Percentiles rank a stretch among this genome's conserved stretches.
Evolutionary conservation across 129 eudicot genomes (phyloP).

Genomic region (Daucus carota): DNA sequence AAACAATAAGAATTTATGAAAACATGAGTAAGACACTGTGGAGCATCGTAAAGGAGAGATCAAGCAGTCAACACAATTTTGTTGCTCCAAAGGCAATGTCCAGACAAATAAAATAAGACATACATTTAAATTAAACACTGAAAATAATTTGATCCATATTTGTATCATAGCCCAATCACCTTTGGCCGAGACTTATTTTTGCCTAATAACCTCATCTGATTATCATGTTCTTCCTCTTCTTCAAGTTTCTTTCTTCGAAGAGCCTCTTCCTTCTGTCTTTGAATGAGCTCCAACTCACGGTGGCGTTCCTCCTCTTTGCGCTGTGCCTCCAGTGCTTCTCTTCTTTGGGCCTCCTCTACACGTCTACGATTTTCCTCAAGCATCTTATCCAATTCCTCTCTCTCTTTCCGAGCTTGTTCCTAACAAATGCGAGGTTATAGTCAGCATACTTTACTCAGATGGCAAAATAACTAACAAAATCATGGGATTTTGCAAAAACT

Average conservation of each 20-base stretch:
- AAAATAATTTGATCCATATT: not conserved
- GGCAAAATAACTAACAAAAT: not conserved
- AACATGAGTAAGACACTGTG: too few species aligned
- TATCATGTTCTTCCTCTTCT: constrained; percentile 61
- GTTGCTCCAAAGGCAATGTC: not conserved
- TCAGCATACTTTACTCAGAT: not conserved
- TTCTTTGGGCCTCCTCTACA: constrained; percentile 90
- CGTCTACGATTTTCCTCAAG: constrained; percentile 81
- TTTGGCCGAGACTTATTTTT: constrained; percentile 51
- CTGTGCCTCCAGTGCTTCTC: constrained; percentile 80
- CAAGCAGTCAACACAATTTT: not conserved
- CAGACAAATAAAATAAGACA: not conserved
- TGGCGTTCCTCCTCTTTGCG: constrained; percentile 80
- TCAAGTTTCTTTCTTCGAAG: constrained; percentile 67
- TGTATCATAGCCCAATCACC: constrained; percentile 23
- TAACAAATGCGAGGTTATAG: constrained; percentile 14
- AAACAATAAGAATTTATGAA: too few species aligned
- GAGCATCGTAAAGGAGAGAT: not conserved
- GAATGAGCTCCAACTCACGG: constrained; percentile 70
- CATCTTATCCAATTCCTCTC: constrained; percentile 94
- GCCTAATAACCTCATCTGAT: constrained; percentile 33
- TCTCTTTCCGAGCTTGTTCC: constrained; percentile 91
- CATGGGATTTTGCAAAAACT: not conserved
- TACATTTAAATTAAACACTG: not conserved
- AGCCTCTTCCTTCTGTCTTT: constrained; percentile 88